Conservation (phyloP, 192 early-diverging fungal genomes). For the Coemansia asiatica region DNA sequence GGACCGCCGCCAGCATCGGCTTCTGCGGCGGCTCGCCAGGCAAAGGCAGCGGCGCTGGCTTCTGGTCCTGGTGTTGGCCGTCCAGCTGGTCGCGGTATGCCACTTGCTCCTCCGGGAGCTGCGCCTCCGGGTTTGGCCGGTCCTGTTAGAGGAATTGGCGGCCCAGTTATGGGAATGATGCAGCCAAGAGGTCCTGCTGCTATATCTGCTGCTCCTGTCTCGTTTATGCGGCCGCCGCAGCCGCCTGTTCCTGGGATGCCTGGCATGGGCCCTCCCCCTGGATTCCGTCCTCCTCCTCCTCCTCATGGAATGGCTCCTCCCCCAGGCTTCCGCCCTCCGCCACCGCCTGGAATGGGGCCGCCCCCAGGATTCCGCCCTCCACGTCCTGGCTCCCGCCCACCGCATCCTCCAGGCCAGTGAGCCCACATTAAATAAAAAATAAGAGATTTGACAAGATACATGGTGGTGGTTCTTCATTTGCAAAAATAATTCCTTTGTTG, state of each 20-base stretch:
- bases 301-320: conserved; percentile 55
- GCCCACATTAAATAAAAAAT: too few relatives aligned
- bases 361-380: conserved; percentile 42
- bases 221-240: conserved; percentile 72
- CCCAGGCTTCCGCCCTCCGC: conserved; percentile 62
- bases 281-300: conserved; percentile 38
- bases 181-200: conserved; percentile 63
- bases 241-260: conserved; percentile 61
- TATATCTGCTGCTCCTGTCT: conserved; percentile 61
- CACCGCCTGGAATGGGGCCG: conserved; percentile 56
- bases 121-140: conserved; percentile 70
- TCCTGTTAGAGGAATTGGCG: conserved; percentile 95
- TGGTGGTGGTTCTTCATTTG: too few relatives aligned
- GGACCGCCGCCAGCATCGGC: conserved; percentile 76
- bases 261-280: conserved; percentile 54
- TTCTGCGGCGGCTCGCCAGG: conserved; percentile 51
- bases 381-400: conserved; percentile 45
- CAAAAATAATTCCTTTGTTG: too few relatives aligned
- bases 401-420: conserved; percentile 29
- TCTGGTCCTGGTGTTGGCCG: conserved; percentile 77
- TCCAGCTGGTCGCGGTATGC: conserved; percentile 79
- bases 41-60: conserved; percentile 37
- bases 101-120: conserved; percentile 57
- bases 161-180: conserved; percentile 89
- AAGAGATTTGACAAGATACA: too few relatives aligned